Evolutionary conservation across 352 stramenopile species (phyloP).

Genomic region (Globisporangium lucens): DNA sequence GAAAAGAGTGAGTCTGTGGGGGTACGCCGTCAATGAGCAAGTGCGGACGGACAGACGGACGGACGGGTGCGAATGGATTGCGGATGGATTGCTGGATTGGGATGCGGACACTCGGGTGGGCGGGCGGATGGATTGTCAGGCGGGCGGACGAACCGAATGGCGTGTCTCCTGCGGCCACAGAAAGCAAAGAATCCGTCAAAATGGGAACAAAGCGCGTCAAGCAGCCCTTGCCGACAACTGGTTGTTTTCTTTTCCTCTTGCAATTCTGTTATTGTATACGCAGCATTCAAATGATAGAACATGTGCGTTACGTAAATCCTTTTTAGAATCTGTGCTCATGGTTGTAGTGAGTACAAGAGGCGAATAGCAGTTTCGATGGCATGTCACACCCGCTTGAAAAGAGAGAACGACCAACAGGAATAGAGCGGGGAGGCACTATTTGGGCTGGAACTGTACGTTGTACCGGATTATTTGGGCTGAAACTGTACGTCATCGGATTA

Average conservation of each 20-base stretch:
- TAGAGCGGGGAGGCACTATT: neutral
- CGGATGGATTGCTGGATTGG: neutral
- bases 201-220: neutral
- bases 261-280: too few relatives aligned
- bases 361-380: neutral
- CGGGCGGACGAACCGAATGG: neutral
- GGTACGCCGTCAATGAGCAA: neutral
- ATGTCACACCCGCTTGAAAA: neutral
- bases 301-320: neutral
- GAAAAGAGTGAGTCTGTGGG: neutral
- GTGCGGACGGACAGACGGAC: neutral
- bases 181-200: slow-evolving; percentile 7
- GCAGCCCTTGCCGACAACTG: neutral
- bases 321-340: neutral
- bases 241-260: neutral
- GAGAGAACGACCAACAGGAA: neutral
- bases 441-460: neutral
- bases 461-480: neutral
- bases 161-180: slow-evolving; percentile 12
- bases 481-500: neutral
- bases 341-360: neutral
- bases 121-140: slow-evolving; percentile 1
- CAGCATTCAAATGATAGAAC: too few relatives aligned
- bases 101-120: neutral
- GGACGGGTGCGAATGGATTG: neutral